Evolutionary conservation across 371 early-diverging fungal genomes (phyloP).

Genomic region (Circinella minor): DNA sequence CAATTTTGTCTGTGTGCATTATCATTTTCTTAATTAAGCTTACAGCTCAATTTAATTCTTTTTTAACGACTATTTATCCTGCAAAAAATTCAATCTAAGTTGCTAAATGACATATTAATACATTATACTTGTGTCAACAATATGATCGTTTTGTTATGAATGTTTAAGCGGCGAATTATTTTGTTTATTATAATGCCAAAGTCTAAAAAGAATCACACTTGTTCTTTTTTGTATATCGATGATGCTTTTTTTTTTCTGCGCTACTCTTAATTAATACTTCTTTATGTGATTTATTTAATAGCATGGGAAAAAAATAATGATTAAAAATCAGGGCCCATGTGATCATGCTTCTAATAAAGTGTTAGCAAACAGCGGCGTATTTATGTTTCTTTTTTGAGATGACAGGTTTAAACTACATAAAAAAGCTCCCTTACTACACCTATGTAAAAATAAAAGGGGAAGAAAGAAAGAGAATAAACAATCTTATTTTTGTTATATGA

Average conservation of each 20-base stretch:
- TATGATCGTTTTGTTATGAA: too few species aligned
- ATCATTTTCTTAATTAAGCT: neutral
- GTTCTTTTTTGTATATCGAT: neutral
- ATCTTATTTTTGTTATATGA: neutral
- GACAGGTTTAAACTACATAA: conserved; percentile 1
- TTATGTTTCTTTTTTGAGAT: neutral
- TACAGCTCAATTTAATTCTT: too few species aligned
- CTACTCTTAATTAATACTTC: too few species aligned
- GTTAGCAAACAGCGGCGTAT: conserved; percentile 1
- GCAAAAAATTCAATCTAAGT: too few species aligned
- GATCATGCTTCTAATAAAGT: conserved; percentile 4
- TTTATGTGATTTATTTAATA: too few species aligned
- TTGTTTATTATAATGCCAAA: too few species aligned
- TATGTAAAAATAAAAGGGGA: too few species aligned
- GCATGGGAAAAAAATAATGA: too few species aligned
- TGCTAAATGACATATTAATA: neutral
- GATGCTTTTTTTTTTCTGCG: neutral
- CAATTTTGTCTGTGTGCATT: conserved; percentile 1
- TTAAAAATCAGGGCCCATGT: neutral
- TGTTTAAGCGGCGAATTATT: too few species aligned
- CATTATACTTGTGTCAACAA: too few species aligned
- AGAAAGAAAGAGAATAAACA: neutral
- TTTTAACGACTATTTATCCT: too few species aligned
- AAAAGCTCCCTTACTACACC: too few species aligned
- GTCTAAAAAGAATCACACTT: neutral